Conservation (phyloP, 2,329 filamentous ascomycete species). For the Diaporthe ilicicola region DNA sequence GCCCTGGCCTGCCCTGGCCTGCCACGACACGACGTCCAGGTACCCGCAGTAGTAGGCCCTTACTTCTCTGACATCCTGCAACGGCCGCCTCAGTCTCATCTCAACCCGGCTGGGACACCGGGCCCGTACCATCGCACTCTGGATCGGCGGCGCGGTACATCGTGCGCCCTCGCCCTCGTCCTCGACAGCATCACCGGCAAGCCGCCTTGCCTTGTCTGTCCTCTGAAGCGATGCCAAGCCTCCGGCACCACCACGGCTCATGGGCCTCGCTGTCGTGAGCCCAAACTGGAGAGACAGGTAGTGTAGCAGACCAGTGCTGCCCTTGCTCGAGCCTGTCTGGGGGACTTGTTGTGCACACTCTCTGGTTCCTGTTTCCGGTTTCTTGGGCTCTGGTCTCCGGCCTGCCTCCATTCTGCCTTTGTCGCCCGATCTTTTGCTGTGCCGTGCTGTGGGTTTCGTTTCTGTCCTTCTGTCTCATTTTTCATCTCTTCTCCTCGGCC, state of each 20-base stretch:
- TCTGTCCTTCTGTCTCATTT: constrained; percentile 9
- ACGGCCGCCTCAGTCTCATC: constrained; percentile 14
- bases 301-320: constrained; percentile 23
- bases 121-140: neutral
- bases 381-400: neutral
- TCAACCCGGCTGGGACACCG: neutral
- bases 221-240: constrained; percentile 30
- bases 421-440: neutral
- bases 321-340: neutral
- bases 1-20: too few relatives aligned
- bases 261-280: constrained; percentile 13
- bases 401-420: neutral
- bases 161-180: too few relatives aligned
- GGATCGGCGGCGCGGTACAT: neutral
- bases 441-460: constrained; percentile 12
- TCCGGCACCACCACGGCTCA: constrained; percentile 15
- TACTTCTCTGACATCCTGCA: constrained; percentile 27
- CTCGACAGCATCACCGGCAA: neutral
- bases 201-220: constrained; percentile 3
- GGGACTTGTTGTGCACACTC: too few relatives aligned
- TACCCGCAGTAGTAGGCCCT: neutral
- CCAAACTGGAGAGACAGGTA: constrained; percentile 28
- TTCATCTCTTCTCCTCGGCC: constrained; percentile 9
- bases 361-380: too few relatives aligned
- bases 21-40: neutral